phyloP scores from a whole-genome alignment of 2,329 filamentous ascomycete genomes.

The Fusarium mundagurra region DNA sequence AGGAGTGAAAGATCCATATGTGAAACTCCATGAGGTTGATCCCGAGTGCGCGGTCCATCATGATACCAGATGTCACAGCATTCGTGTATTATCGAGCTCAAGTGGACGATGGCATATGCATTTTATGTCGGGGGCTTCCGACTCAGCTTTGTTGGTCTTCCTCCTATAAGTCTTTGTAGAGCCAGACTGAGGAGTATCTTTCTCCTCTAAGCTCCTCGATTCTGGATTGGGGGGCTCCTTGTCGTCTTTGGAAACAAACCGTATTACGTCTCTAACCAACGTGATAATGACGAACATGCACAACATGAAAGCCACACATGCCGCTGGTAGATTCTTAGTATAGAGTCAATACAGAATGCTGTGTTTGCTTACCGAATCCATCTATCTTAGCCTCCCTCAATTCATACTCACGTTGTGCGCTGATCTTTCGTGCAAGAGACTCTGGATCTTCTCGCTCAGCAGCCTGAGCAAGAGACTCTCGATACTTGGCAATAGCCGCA shows the following conservation, averaged over 20 bases:
- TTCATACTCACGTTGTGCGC: background rate
- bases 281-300: background rate
- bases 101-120: background rate
- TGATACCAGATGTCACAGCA: background rate
- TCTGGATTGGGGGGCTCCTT: background rate
- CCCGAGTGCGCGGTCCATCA: background rate
- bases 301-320: rapidly evolving
- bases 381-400: background rate
- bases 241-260: background rate
- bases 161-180: background rate
- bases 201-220: background rate
- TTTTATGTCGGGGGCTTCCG: background rate
- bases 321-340: background rate
- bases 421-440: too few species aligned
- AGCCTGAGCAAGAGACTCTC: background rate
- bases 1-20: background rate
- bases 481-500: too few species aligned
- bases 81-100: background rate
- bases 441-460: background rate
- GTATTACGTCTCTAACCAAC: rapidly evolving
- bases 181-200: background rate
- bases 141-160: background rate
- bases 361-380: background rate
- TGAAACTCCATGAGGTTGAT: background rate
- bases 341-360: background rate